Evolutionary conservation across 768 basidiomycete genomes (phyloP).

Genomic region (Mycena chlorophos): DNA sequence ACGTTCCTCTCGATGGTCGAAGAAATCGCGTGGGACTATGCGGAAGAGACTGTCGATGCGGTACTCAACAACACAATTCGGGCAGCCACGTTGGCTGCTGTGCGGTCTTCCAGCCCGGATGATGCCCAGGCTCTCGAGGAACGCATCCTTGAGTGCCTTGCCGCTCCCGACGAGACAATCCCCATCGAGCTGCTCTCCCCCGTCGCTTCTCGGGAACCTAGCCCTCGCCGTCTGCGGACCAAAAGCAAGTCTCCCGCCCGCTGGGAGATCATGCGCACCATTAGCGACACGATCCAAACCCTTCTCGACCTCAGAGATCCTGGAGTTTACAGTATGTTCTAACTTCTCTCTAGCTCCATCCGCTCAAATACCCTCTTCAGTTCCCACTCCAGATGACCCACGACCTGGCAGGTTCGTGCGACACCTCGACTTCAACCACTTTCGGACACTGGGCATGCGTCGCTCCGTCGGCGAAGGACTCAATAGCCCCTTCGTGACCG

Average conservation of each 20-base stretch:
- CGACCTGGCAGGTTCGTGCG: slow-evolving; percentile 79
- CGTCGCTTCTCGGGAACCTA: slow-evolving; percentile 79
- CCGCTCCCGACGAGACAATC: slow-evolving; percentile 67
- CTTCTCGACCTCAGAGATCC: slow-evolving; percentile 63
- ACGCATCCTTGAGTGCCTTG: slow-evolving; percentile 57
- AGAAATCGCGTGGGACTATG: slow-evolving; percentile 73
- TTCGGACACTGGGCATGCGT: slow-evolving; percentile 94
- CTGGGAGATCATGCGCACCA: slow-evolving; percentile 79
- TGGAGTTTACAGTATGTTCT: slow-evolving; percentile 67
- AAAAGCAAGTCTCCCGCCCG: slow-evolving; percentile 82
- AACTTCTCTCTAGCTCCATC: slow-evolving; percentile 1
- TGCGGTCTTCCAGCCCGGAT: slow-evolving; percentile 43
- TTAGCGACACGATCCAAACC: slow-evolving; percentile 75
- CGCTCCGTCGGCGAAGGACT: slow-evolving; percentile 89
- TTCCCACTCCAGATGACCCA: slow-evolving; percentile 68
- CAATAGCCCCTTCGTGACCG: slow-evolving; percentile 89
- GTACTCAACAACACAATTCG: slow-evolving; percentile 69
- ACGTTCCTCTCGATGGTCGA: slow-evolving; percentile 83
- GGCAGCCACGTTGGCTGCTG: slow-evolving; percentile 63
- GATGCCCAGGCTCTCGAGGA: slow-evolving; percentile 57
- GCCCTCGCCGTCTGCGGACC: slow-evolving; percentile 69
- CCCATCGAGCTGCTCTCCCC: slow-evolving; percentile 77
- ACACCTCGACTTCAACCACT: slow-evolving; percentile 93
- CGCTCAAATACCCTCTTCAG: slow-evolving; percentile 34
- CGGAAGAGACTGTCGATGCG: slow-evolving; percentile 61